Base-by-base conservation (phyloP, 2,329 filamentous ascomycete genomes). In the Coniosporium tulheliwenetii region DNA sequence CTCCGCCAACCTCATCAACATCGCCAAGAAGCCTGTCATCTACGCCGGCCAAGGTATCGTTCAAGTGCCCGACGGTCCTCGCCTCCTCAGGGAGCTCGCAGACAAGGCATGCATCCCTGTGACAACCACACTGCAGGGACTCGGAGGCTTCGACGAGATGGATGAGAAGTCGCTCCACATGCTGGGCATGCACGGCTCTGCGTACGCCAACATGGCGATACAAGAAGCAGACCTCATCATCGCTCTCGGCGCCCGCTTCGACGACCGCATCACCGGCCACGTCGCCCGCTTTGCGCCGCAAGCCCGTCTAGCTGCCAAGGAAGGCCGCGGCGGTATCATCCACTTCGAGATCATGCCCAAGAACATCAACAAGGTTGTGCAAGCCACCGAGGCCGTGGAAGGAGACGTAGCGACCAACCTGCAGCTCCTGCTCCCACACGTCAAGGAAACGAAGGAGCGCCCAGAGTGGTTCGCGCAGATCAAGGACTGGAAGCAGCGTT, bases 301-400 rank as follows among this genome's bases (percentile, higher is more conserved):
- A 40, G 91, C 91, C 36, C 91, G 83, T 65, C 75, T 77, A 10
- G 91, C 91, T 0, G 89, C 85, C 4, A 70, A 74, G 9, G 84
- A 94, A 65, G 79, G 79, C 41, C 82, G 86, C 46, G 91, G 91
- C 52, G 91, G 91, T 55, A 96, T 98, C 53, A 75, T 96, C 12
- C 89, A 98, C 63, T 96, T 96, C 55, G 89, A 96, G 60, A 89
- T 98, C 54, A 82, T 96, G 81, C 89, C 91, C 52, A 98, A 98
- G 79, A 96, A 98, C 70, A 96, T 96, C 67, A 96, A 96, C 77
- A 98, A 96, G 74, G 87, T 96, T 35, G 82, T 98, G 10, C 85
- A 96, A 65, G 87, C 89, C 7, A 95, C 84, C 35, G 86, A 95
- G 65, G 89, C 91, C 37, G 80, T 96, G 13, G 89, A 94, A 64